Conservation (phyloP, 148 eudicot genomes). For the Pouteria glomerata region DNA sequence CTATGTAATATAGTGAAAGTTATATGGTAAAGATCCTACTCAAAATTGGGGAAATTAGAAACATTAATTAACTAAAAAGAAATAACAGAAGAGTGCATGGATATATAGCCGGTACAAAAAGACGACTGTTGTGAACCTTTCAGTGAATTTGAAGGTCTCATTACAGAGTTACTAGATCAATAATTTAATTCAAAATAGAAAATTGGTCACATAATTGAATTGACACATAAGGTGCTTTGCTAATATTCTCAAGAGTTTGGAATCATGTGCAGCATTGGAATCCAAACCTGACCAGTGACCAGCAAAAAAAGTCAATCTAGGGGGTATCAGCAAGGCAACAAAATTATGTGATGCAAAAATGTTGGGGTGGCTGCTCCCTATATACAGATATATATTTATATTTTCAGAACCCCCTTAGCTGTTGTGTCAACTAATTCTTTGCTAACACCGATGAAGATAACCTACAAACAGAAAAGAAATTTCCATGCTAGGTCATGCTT, state of each 20-base stretch:
- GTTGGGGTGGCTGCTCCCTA: too few species aligned
- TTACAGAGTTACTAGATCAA: not conserved
- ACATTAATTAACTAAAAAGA: not conserved
- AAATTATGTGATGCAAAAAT: too few species aligned
- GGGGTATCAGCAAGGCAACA: too few species aligned
- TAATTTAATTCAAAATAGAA: not conserved
- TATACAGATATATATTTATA: too few species aligned
- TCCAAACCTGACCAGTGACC: too few species aligned
- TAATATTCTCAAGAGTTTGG: not conserved
- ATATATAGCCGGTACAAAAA: not conserved
- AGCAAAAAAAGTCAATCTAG: too few species aligned
- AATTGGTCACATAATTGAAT: not conserved
- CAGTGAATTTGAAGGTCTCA: not conserved
- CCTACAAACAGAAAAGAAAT: too few species aligned
- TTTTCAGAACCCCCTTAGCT: too few species aligned
- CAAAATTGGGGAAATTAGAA: not conserved
- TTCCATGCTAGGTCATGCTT: too few species aligned
- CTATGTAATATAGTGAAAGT: not conserved
- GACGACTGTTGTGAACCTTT: not conserved
- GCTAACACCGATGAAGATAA: too few species aligned
- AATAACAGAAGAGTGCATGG: not conserved
- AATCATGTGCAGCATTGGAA: not conserved
- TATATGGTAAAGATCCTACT: not conserved
- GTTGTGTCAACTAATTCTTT: too few species aligned
- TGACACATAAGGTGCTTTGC: not conserved